Evolutionary conservation across 2,329 filamentous ascomycete species (phyloP).

Genomic region (Colletotrichum lini): DNA sequence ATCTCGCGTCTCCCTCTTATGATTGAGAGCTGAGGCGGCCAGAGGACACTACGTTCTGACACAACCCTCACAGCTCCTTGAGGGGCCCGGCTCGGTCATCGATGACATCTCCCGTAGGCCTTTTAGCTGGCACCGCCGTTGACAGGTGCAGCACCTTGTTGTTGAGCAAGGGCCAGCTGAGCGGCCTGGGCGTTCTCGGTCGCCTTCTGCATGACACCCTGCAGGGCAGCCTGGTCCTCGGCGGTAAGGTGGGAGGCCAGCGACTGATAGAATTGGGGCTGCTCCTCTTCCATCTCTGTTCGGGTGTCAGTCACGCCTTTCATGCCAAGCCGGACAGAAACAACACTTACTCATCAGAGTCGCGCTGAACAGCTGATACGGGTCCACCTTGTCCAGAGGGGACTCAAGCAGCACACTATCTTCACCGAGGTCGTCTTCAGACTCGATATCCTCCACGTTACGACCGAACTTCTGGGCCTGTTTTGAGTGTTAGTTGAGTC

Average conservation of each 20-base stretch:
- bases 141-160: conserved; percentile 45
- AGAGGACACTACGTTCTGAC: conserved; percentile 17
- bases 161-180: conserved; percentile 46
- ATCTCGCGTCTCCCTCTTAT: conserved; percentile 42
- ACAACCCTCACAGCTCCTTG: conserved; percentile 22
- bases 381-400: conserved; percentile 94
- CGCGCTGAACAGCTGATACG: conserved; percentile 89
- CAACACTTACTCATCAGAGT: conserved; percentile 82
- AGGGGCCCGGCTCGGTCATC: conserved; percentile 43
- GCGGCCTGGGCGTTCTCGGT: conserved; percentile 59
- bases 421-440: conserved; percentile 91
- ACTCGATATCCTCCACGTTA: conserved; percentile 74
- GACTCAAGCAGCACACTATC: conserved; percentile 95
- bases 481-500: conserved; percentile 44
- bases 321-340: not conserved
- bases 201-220: conserved; percentile 80
- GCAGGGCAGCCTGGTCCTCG: conserved; percentile 86
- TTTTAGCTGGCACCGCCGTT: conserved; percentile 44
- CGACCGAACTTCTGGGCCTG: conserved; percentile 88
- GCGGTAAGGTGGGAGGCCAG: conserved; percentile 83
- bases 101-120: conserved; percentile 39
- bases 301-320: conserved; percentile 41
- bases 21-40: conserved; percentile 24
- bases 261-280: conserved; percentile 88
- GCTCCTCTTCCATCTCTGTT: conserved; percentile 87